A percentile compares a stretch with the other conserved stretches of the same genome.
Conservation (phyloP, 768 basidiomycete species). For the Boletellus emodensis region DNA sequence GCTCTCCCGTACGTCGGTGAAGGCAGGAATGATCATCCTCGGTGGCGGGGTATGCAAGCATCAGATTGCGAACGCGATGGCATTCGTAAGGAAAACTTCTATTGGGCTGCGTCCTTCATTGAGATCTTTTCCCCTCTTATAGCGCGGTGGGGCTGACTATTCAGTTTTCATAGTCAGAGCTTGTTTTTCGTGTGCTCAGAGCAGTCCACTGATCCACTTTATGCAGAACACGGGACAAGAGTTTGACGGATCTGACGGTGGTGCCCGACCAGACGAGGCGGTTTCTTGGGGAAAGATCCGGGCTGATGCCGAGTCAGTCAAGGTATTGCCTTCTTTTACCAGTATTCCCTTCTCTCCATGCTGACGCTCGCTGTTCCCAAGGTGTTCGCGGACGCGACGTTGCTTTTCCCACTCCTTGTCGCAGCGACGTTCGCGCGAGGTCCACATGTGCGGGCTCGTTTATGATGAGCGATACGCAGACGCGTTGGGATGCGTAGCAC, state of each 20-base stretch:
- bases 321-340: conserved; percentile 42
- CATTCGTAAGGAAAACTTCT: conserved; percentile 62
- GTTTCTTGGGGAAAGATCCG: conserved; percentile 99
- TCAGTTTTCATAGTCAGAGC: conserved; percentile 85
- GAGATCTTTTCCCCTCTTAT: neutral
- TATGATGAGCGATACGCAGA: too few relatives aligned
- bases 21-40: conserved; percentile 97
- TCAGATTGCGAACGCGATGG: conserved; percentile 98
- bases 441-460: neutral
- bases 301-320: conserved; percentile 75
- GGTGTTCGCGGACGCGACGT: conserved; percentile 94
- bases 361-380: conserved; percentile 17
- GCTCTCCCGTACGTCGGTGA: conserved; percentile 76
- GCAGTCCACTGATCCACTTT: neutral
- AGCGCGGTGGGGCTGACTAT: conserved; percentile 98
- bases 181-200: neutral
- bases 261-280: conserved; percentile 95
- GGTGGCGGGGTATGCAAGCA: conserved; percentile 99
- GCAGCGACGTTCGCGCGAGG: conserved; percentile 86
- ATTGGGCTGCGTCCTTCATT: conserved; percentile 1
- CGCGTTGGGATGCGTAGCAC: too few relatives aligned
- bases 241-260: conserved; percentile 97
- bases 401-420: conserved; percentile 93
- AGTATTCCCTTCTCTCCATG: neutral
- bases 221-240: conserved; percentile 94